phyloP scores from a whole-genome alignment of 176 grass and related monocot species.

The Rhipidocladum racemiflorum region DNA sequence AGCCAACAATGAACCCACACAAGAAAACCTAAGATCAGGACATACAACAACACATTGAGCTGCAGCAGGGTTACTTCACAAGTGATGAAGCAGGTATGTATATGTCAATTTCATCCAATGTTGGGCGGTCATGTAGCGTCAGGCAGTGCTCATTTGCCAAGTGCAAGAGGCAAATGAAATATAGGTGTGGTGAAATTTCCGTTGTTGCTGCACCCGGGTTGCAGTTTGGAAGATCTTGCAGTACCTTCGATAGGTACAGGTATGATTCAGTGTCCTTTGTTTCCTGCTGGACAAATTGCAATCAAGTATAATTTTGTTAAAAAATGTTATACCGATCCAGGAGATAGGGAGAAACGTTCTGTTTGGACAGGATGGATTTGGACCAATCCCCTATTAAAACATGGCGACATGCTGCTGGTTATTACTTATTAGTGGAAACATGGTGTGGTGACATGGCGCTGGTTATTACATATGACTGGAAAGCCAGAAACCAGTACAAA shows the following conservation, averaged over 20 bases:
- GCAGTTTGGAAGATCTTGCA: constrained; percentile 64
- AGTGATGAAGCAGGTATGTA: constrained; percentile 42
- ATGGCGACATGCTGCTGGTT: background rate
- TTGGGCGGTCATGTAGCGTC: constrained; percentile 45
- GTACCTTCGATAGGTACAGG: constrained; percentile 48
- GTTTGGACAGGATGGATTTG: background rate
- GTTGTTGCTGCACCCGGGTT: constrained; percentile 39
- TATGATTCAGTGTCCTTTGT: constrained; percentile 26
- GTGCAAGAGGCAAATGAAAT: constrained; percentile 94
- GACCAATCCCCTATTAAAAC: background rate
- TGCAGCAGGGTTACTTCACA: constrained; percentile 24
- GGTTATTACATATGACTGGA: background rate
- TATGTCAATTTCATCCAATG: constrained; percentile 91
- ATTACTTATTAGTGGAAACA: background rate
- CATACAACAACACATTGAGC: background rate
- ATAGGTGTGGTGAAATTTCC: constrained; percentile 81
- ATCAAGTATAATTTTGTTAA: constrained; percentile 7
- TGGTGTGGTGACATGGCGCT: background rate
- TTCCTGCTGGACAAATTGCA: constrained; percentile 33
- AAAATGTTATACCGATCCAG: background rate
- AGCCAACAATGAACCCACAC: background rate
- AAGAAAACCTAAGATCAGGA: background rate
- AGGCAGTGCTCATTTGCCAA: constrained; percentile 83
- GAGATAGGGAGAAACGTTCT: constrained; percentile 1
- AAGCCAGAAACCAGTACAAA: background rate